These are phyloP conservation scores for Wallemia ichthyophaga DNA, from an alignment of 1,284 basidiomycete genomes.

Conservation along the genomic window DNA sequence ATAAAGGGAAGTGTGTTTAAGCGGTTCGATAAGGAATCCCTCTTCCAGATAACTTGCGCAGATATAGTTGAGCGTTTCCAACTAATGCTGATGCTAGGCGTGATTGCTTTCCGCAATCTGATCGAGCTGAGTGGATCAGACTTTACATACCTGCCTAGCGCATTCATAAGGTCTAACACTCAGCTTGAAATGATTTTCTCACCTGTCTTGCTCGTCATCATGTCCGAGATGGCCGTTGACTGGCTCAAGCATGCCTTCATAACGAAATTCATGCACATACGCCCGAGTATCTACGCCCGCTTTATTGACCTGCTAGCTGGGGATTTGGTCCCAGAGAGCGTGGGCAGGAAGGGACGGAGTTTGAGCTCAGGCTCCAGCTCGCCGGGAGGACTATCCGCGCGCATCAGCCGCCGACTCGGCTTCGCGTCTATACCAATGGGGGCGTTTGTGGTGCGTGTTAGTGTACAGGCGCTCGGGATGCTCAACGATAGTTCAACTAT, in stretches of 20 bases:
- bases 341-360: not conserved
- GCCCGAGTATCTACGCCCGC: constrained; percentile 76
- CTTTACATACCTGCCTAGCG: constrained; percentile 36
- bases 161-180: constrained; percentile 44
- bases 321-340: constrained; percentile 50
- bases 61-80: constrained; percentile 98
- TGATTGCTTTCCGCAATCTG: constrained; percentile 78
- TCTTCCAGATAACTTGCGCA: constrained; percentile 97
- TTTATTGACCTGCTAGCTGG: constrained; percentile 89
- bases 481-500: constrained; percentile 20
- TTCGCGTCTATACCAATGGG: constrained; percentile 79
- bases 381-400: too few relatives aligned
- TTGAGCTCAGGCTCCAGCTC: too few relatives aligned
- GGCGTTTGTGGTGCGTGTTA: constrained; percentile 63
- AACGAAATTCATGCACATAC: constrained; percentile 81
- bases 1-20: constrained; percentile 99
- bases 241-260: constrained; percentile 99
- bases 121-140: constrained; percentile 78
- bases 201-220: constrained; percentile 70
- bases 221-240: constrained; percentile 82
- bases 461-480: constrained; percentile 39
- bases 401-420: constrained; percentile 68
- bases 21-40: constrained; percentile 94
- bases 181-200: constrained; percentile 62
- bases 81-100: constrained; percentile 59